phyloP scores from a whole-genome alignment of 2,329 filamentous ascomycete species.

The Exophiala phaeomuriformis region DNA sequence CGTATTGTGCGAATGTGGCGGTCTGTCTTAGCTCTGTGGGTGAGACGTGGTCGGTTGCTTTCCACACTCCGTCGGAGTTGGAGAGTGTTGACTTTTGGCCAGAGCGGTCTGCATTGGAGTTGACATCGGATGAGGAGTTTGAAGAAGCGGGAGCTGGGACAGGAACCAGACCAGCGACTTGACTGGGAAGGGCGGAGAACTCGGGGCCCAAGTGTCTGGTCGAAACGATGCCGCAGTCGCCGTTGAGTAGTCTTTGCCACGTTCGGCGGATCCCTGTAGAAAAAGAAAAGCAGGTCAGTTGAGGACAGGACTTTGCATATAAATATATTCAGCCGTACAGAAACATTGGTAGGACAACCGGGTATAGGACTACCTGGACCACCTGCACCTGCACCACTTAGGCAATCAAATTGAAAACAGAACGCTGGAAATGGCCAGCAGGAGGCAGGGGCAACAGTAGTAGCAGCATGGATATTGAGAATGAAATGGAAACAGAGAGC shows the following conservation, averaged over 20 bases:
- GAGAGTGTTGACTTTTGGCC: constrained; percentile 30
- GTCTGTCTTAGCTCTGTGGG: constrained; percentile 61
- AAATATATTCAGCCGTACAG: neutral
- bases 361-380: no score
- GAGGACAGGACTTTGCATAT: no score
- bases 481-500: no score
- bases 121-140: neutral
- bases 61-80: constrained; percentile 37
- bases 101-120: neutral
- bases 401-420: no score
- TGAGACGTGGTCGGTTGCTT: constrained; percentile 24
- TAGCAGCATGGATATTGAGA: no score
- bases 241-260: constrained; percentile 73
- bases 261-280: constrained; percentile 58
- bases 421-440: no score
- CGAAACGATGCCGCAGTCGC: constrained; percentile 73
- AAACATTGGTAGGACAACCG: no score
- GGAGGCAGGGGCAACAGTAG: no score
- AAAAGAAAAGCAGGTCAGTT: neutral
- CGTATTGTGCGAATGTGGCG: constrained; percentile 89
- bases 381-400: no score
- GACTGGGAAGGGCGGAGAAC: constrained; percentile 72
- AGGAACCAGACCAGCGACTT: constrained; percentile 77
- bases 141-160: constrained; percentile 16
- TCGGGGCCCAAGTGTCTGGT: constrained; percentile 54